Base-by-base conservation (phyloP, 2,329 filamentous ascomycete species). In the Pseudonectria foliicola region DNA sequence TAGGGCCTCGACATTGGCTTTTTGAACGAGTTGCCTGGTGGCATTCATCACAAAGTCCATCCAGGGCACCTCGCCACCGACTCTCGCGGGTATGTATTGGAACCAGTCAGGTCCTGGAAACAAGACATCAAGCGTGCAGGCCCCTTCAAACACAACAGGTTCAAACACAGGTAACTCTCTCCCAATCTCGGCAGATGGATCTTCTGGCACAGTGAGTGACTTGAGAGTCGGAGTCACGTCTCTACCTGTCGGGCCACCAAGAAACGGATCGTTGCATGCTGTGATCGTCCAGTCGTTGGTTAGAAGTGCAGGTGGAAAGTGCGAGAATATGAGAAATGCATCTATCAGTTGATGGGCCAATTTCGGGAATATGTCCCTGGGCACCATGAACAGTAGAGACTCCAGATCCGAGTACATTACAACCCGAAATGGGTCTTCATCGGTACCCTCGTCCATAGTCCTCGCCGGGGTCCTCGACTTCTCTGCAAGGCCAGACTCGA, bases 341-440 rank as follows among this genome's bases (percentile, higher is more conserved):
- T 89, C 75, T 13, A 92, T 35, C 1, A 93, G 57, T 18, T 70
- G 55, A 8, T 57, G 49, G 7, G 55, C 59, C 1, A 74, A 52
- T 3, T 40, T 39, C 36, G 53, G 35, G 38, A 68, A 46, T 16
- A 53, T 53, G 5, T 35, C 23, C 0, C 44, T 33, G 0, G 75
- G 73, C 4, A 81, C 57, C 32, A 62, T 49, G 23, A 77, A 62
- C 2, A 94, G 53, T 18, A 83, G 68, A 1, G 74, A 68, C 42
- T 77, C 64, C 13, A 95, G 66, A 54, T 96, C 92, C 0, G 78
- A 75, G 47, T 80, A 88, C 52, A 95, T 75, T 29, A 95, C 74
- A 4, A 92, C 76, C 25, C 88, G 75, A 46, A 84, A 94, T 0
- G 87, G 84, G 50, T 95, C 90, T 39, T 89, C 82, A 44, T 86